phyloP scores from a whole-genome alignment of 352 stramenopile species.

The Pythium vanterpoolii region DNA sequence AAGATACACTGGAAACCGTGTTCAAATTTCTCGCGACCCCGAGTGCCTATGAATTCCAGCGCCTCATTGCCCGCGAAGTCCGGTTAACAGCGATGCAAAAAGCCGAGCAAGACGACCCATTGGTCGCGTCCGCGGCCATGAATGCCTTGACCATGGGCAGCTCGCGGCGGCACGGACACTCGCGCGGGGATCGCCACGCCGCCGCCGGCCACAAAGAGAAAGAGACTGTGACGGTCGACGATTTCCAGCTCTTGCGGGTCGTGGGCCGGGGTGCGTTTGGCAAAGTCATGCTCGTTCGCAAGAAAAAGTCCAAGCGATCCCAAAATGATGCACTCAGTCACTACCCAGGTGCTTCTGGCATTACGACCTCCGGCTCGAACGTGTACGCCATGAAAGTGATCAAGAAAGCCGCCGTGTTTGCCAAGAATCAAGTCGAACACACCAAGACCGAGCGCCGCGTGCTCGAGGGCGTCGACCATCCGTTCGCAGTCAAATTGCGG shows the following conservation, averaged over 20 bases:
- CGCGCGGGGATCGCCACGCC: neutral
- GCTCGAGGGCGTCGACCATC: conserved; percentile 81
- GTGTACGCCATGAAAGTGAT: conserved; percentile 93
- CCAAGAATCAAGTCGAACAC: conserved; percentile 89
- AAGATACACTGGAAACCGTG: conserved; percentile 66
- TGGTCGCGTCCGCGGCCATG: conserved; percentile 5
- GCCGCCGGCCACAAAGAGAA: conserved; percentile 45
- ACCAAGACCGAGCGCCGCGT: conserved; percentile 90
- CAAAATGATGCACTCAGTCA: neutral
- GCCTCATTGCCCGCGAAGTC: conserved; percentile 45
- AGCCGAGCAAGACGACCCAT: conserved; percentile 3
- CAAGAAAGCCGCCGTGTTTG: conserved; percentile 86
- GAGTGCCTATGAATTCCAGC: conserved; percentile 78
- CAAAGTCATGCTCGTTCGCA: conserved; percentile 90
- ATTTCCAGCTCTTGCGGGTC: conserved; percentile 97
- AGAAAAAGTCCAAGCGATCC: conserved; percentile 33
- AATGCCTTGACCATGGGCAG: conserved; percentile 2
- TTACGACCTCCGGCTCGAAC: neutral
- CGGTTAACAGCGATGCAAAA: conserved; percentile 44
- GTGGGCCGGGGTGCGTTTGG: conserved; percentile 97
- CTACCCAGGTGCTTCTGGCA: conserved; percentile 4
- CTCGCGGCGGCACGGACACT: conserved; percentile 15
- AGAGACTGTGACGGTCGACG: conserved; percentile 79
- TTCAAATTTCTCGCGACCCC: conserved; percentile 79
- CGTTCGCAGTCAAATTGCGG: conserved; percentile 83